A percentile compares a stretch with the other conserved stretches of the same genome.
phyloP scores from a whole-genome alignment of 768 basidiomycete species.

The Pleurotus citrinopileatus region DNA sequence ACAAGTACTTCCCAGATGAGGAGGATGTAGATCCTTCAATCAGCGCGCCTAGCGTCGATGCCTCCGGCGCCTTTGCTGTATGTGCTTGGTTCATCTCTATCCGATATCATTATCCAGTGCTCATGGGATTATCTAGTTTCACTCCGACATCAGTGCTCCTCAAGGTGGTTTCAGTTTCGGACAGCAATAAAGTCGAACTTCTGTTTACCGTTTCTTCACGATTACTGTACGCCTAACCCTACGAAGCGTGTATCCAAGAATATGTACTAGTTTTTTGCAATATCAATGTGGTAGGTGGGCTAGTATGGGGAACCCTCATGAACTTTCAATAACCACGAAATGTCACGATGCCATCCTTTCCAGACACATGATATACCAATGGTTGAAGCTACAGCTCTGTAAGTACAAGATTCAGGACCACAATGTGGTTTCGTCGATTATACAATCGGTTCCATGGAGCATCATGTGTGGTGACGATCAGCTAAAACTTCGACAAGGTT shows the following conservation, averaged over 20 bases:
- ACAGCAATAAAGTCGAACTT: slow-evolving; percentile 40
- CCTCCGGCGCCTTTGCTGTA: slow-evolving; percentile 73
- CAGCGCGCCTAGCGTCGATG: slow-evolving; percentile 70
- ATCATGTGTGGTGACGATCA: too few species aligned
- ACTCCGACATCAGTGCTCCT: slow-evolving; percentile 81
- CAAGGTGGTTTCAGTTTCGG: slow-evolving; percentile 97
- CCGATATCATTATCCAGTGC: slow-evolving; percentile 10
- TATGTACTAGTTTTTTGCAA: slow-evolving; percentile 7
- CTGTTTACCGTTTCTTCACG: slow-evolving; percentile 11
- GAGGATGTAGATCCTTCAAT: slow-evolving; percentile 89
- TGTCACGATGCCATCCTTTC: too few species aligned
- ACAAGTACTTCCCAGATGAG: slow-evolving; percentile 98
- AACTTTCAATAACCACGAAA: too few species aligned
- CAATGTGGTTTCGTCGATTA: too few species aligned
- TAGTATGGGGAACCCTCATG: too few species aligned
- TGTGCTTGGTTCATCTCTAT: slow-evolving; percentile 22
- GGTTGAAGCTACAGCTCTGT: too few species aligned
- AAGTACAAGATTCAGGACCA: too few species aligned
- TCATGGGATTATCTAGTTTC: slow-evolving; percentile 51
- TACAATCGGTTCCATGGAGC: too few species aligned
- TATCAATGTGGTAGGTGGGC: neutral
- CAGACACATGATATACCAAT: too few species aligned
- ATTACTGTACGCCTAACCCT: slow-evolving; percentile 10
- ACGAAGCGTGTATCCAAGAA: slow-evolving; percentile 5
- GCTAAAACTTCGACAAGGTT: too few species aligned